Percentiles rank a stretch among this genome's conserved stretches.
phyloP scores from a whole-genome alignment of 768 basidiomycete genomes.

The Rhodotorula toruloides region DNA sequence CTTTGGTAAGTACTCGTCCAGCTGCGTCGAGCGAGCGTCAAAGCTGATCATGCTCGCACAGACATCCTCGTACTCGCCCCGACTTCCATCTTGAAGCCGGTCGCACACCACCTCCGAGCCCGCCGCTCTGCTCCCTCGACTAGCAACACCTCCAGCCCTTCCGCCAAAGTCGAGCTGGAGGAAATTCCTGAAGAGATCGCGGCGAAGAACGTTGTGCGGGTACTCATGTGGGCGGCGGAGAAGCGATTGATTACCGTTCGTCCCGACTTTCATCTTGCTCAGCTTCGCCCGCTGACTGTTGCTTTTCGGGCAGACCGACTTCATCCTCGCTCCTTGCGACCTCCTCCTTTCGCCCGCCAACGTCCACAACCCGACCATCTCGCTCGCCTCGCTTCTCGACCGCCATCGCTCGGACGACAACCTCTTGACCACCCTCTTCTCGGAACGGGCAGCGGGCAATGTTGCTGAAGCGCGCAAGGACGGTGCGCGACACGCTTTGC shows the following conservation, averaged over 20 bases:
- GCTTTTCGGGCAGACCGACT: conserved; percentile 28
- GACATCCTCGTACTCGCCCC: conserved; percentile 37
- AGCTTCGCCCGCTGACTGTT: background rate
- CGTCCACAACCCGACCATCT: conserved; percentile 5
- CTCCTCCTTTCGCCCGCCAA: conserved; percentile 29
- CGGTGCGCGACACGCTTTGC: background rate
- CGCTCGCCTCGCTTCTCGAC: conserved; percentile 37
- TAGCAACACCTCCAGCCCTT: background rate
- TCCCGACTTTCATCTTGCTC: background rate
- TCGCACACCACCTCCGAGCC: conserved; percentile 30
- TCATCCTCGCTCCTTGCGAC: conserved; percentile 37
- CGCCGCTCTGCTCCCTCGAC: conserved; percentile 13
- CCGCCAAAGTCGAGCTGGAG: conserved; percentile 32
- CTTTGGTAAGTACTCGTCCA: conserved; percentile 12
- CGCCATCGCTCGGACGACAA: conserved; percentile 37
- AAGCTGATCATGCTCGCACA: background rate
- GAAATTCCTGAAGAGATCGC: conserved; percentile 36
- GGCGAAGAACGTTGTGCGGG: conserved; percentile 4
- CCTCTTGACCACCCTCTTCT: conserved; percentile 37
- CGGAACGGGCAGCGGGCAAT: conserved; percentile 25
- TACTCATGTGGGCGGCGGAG: conserved; percentile 31
- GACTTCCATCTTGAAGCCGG: conserved; percentile 16
- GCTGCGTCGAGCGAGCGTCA: too few relatives aligned
- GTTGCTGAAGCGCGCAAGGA: conserved; percentile 30
- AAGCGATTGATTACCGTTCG: conserved; percentile 26